phyloP scores from a whole-genome alignment of 2,329 filamentous ascomycete species.

The Colletotrichum musae region DNA sequence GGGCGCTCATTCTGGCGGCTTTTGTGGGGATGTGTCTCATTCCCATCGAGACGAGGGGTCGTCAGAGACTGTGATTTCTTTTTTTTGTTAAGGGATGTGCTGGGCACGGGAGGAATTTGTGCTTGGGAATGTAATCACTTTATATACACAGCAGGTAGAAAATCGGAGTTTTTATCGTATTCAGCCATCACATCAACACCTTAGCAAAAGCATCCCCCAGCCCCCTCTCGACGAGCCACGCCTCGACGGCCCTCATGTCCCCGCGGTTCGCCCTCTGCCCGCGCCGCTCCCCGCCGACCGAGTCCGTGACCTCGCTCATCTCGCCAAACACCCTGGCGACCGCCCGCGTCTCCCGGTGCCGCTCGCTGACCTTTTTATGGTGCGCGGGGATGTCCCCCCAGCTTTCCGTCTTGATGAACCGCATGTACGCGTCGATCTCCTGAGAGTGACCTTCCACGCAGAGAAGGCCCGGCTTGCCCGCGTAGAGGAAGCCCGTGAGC shows the following conservation, averaged over 20 bases:
- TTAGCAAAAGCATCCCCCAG: constrained; percentile 61
- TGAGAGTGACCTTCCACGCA: constrained; percentile 65
- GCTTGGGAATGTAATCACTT: background rate
- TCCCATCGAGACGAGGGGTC: constrained; percentile 74
- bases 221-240: constrained; percentile 61
- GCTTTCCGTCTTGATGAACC: constrained; percentile 73
- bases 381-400: constrained; percentile 74
- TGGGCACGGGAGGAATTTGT: background rate
- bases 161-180: background rate
- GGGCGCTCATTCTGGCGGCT: constrained; percentile 69
- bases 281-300: constrained; percentile 58
- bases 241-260: constrained; percentile 68
- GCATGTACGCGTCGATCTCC: constrained; percentile 72
- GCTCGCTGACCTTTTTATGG: constrained; percentile 74
- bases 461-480: constrained; percentile 71
- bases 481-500: constrained; percentile 72
- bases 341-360: constrained; percentile 57
- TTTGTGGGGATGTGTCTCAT: constrained; percentile 73
- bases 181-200: constrained; percentile 51
- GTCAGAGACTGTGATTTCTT: constrained; percentile 64
- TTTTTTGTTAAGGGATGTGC: background rate
- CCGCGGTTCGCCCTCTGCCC: constrained; percentile 65
- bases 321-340: constrained; percentile 61
- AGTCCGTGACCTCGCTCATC: constrained; percentile 71
- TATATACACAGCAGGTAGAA: background rate